These are phyloP conservation scores for Elasticomyces elasticus DNA, from an alignment of 495 filamentous ascomycete genomes.

Conservation along the genomic window DNA sequence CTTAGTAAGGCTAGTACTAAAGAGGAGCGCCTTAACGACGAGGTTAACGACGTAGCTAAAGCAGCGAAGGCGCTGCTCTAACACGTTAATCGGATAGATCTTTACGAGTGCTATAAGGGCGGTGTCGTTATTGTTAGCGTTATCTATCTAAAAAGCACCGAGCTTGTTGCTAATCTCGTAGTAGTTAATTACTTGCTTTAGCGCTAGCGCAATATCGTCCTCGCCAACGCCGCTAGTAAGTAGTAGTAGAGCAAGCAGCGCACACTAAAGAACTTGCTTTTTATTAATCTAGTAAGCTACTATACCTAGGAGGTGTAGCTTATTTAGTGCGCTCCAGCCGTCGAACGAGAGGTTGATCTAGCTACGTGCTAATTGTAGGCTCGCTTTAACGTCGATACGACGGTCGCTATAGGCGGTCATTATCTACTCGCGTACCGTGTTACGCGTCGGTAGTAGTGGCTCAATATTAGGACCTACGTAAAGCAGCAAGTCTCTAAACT, in stretches of 20 bases:
- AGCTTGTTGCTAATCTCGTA: constrained; percentile 7
- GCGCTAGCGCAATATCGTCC: not conserved
- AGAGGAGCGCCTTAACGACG: constrained; percentile 9
- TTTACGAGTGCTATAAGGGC: not conserved
- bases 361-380: not conserved
- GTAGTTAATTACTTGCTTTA: constrained; percentile 7
- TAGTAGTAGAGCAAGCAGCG: not conserved
- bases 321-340: not conserved
- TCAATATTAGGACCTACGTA: not conserved
- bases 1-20: not conserved
- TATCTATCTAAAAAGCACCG: constrained; percentile 10
- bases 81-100: not conserved
- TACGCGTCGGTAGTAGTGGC: not conserved
- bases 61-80: constrained; percentile 5
- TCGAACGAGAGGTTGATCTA: not conserved
- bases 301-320: not conserved
- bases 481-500: not conserved
- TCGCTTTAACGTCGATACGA: not conserved
- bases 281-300: not conserved
- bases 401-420: not conserved
- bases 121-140: constrained; percentile 11
- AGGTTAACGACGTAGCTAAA: constrained; percentile 11
- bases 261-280: not conserved
- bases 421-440: not conserved
- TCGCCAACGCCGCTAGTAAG: too few species aligned